These are phyloP conservation scores for Xylaria multiplex DNA, from an alignment of 2,329 filamentous ascomycete genomes.

Conservation along the genomic window DNA sequence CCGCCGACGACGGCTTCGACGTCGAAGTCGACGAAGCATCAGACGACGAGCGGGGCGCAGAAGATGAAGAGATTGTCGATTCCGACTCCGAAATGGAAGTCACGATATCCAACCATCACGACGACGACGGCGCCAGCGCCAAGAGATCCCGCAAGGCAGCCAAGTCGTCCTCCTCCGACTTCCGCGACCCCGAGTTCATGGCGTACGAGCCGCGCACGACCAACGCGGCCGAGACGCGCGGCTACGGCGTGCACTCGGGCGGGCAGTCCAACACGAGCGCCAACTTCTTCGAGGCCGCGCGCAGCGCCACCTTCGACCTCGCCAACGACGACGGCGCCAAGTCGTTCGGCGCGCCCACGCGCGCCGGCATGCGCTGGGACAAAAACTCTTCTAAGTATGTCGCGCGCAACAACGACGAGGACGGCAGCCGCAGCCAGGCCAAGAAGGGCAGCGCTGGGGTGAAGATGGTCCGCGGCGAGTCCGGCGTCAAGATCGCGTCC, in stretches of 20 bases:
- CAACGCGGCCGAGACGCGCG: conserved; percentile 87
- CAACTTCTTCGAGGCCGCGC: conserved; percentile 89
- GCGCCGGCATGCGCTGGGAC: conserved; percentile 89
- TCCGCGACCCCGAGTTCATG: conserved; percentile 93
- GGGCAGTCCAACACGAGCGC: conserved; percentile 64
- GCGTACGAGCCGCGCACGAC: conserved; percentile 85
- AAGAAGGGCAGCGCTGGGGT: conserved; percentile 59
- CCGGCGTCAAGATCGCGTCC: conserved; percentile 94
- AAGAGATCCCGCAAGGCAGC: conserved; percentile 53
- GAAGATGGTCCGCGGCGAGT: conserved; percentile 83
- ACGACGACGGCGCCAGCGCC: conserved; percentile 45
- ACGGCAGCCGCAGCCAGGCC: conserved; percentile 73
- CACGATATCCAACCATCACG: conserved; percentile 69
- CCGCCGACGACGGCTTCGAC: conserved; percentile 17
- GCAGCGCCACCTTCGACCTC: conserved; percentile 90
- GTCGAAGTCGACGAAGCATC: conserved; percentile 26
- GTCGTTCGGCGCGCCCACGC: conserved; percentile 80
- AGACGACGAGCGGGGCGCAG: conserved; percentile 33
- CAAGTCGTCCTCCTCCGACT: conserved; percentile 41
- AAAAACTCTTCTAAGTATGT: conserved; percentile 98
- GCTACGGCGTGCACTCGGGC: conserved; percentile 91
- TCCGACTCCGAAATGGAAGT: conserved; percentile 75
- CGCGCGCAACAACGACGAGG: conserved; percentile 88
- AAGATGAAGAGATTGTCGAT: conserved; percentile 48
- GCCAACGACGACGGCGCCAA: conserved; percentile 86